These are phyloP conservation scores for Glarea lozoyensis DNA, from an alignment of 495 filamentous ascomycete species.

Conservation along the genomic window DNA sequence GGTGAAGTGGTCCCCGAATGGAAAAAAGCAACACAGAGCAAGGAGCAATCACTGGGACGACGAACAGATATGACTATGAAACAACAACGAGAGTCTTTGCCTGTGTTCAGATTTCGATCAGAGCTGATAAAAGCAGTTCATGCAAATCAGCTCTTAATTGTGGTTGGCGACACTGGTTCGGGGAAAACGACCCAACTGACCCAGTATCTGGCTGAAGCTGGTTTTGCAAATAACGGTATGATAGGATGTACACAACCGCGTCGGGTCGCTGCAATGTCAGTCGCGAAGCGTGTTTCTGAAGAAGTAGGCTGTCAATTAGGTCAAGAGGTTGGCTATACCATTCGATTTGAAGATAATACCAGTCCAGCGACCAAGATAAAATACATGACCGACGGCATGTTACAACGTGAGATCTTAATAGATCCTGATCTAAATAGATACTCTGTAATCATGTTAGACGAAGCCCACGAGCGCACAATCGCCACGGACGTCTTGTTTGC, in stretches of 20 bases:
- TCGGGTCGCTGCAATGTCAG: slow-evolving; percentile 94
- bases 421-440: slow-evolving; percentile 84
- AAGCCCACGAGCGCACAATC: slow-evolving; percentile 96
- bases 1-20: slow-evolving; percentile 77
- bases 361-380: slow-evolving; percentile 89
- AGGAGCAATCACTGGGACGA: slow-evolving; percentile 75
- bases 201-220: slow-evolving; percentile 88
- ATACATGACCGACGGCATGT: slow-evolving; percentile 99
- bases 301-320: slow-evolving; percentile 90
- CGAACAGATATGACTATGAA: slow-evolving; percentile 90
- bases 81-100: slow-evolving; percentile 83
- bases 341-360: slow-evolving; percentile 94
- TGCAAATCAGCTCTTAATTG: slow-evolving; percentile 87
- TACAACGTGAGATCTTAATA: slow-evolving; percentile 87
- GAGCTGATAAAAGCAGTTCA: slow-evolving; percentile 81
- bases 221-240: slow-evolving; percentile 80
- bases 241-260: slow-evolving; percentile 97
- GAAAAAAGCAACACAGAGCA: slow-evolving; percentile 77
- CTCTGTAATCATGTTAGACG: slow-evolving; percentile 95
- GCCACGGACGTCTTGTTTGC: slow-evolving; percentile 94
- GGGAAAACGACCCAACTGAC: slow-evolving; percentile 97
- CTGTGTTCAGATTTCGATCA: slow-evolving; percentile 83
- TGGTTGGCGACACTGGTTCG: slow-evolving; percentile 94
- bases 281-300: slow-evolving; percentile 93
- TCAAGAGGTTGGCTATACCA: slow-evolving; percentile 92